A percentile compares a stretch with the other conserved stretches of the same genome.
Evolutionary conservation across 2,329 filamentous ascomycete genomes (phyloP).

Genomic region (Zasmidium cellare): DNA sequence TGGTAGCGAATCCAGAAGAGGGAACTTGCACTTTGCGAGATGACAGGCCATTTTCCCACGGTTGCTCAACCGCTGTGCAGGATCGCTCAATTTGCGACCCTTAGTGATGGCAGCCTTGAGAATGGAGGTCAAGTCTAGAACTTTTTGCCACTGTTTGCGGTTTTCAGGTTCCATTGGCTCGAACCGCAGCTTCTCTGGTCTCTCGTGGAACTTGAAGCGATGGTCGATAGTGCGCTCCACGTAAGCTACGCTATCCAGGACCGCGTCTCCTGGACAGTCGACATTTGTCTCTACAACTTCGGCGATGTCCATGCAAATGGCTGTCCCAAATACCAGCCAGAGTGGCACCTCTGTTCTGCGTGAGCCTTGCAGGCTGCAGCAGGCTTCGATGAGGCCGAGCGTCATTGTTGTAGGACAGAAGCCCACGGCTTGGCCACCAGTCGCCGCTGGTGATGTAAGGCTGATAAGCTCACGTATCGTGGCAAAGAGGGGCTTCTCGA

Average conservation of each 20-base stretch:
- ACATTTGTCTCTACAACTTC: background rate
- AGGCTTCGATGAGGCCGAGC: too few relatives aligned
- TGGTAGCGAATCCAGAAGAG: background rate
- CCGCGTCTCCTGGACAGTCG: background rate
- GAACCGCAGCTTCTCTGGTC: background rate
- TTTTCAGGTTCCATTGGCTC: background rate
- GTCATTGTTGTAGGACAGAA: too few relatives aligned
- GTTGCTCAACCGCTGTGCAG: background rate
- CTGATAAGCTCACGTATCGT: background rate
- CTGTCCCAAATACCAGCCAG: background rate
- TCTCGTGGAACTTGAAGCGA: background rate
- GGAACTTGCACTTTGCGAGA: background rate
- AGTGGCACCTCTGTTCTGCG: background rate
- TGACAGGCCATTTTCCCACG: background rate
- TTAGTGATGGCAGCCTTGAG: background rate
- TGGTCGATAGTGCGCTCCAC: background rate
- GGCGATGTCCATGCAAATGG: constrained; percentile 5
- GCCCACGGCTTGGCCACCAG: background rate
- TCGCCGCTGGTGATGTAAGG: too few relatives aligned
- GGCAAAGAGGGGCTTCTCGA: background rate
- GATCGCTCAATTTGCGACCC: background rate
- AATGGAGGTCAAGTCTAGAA: background rate
- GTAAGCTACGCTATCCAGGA: background rate
- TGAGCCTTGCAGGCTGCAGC: background rate
- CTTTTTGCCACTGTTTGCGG: background rate